These are phyloP conservation scores for Microbotryum silenes-acaulis DNA, from an alignment of 1,284 basidiomycete species.

Conservation along the genomic window DNA sequence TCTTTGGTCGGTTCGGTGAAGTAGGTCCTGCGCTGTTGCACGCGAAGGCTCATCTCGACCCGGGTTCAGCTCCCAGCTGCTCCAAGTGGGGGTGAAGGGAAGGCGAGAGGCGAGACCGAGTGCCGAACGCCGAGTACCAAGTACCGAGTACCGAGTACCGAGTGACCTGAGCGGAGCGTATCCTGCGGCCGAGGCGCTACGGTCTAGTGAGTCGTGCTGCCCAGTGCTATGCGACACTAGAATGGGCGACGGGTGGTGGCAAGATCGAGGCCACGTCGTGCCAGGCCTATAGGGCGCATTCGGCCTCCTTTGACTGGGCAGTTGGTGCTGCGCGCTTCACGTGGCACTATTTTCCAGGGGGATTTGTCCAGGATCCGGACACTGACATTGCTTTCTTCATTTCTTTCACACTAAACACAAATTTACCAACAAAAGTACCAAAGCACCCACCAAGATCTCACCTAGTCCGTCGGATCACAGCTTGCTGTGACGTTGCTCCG, in stretches of 20 bases:
- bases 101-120: background rate
- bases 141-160: no score
- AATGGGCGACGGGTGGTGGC: background rate
- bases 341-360: no score
- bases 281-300: background rate
- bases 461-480: constrained; percentile 6
- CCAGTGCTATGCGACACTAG: background rate
- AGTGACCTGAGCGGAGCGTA: no score
- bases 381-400: no score
- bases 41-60: constrained; percentile 1
- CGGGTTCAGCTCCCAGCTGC: no score
- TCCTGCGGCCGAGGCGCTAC: no score
- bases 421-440: background rate
- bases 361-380: no score
- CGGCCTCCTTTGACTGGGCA: no score
- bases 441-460: background rate
- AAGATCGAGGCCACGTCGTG: background rate
- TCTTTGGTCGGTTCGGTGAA: constrained; percentile 32
- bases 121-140: no score
- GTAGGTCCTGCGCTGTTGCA: constrained; percentile 24
- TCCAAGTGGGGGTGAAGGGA: background rate
- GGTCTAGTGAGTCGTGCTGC: background rate
- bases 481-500: constrained; percentile 15
- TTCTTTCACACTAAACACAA: no score
- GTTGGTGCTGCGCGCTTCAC: no score